Base-by-base conservation (phyloP, 306 rosid genomes). In the Albizia julibrissin region DNA sequence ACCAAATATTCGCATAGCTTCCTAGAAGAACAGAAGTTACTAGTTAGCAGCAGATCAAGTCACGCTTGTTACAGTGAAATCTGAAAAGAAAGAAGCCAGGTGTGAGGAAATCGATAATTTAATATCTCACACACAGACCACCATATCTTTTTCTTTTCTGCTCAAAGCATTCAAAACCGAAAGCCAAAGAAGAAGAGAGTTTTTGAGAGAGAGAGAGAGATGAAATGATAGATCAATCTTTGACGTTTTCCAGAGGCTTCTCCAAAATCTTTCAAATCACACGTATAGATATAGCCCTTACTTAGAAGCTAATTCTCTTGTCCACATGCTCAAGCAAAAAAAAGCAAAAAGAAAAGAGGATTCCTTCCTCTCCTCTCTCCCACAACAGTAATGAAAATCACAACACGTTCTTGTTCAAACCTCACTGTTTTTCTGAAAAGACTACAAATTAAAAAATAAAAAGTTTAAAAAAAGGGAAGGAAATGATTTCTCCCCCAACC, bases 321-420 rank as follows among this genome's bases (percentile, higher is more conserved):
- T 69, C 33, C 52, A 69, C 50, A 27, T 52, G 49, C 64, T 31
- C n/a, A 65, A 37, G 21, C 39, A 14, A 18, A 27, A 18, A 27
- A 49, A 31, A 11, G 26, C 59, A 52, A n/a, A 47, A 6, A n/a
- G 62, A n/a, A n/a, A 59, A 18, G 44, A 61, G 47, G 79, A 74
- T 84, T 37, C 79, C 43, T 84, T 80, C 80, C 84, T 69, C 50
- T 15, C 10, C 22, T 18, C 58, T 18, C 22, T 16, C 26, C 75
- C 50, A 76, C 26, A 65, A 61, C 75, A 8, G 65, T 14, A 39
- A 26, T 58, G 10, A 58, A 18, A 75, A 69, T 29, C 70, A 13
- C 33, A 10, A 47, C 31, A 26, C 24, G 46, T 11, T 10, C n/a
- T 5, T 50, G 24, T 59, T 59, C 33, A 59, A 44, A 46, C 62